Evolutionary conservation across 2,329 filamentous ascomycete genomes (phyloP).

Genomic region (Colletotrichum chlorophyti): DNA sequence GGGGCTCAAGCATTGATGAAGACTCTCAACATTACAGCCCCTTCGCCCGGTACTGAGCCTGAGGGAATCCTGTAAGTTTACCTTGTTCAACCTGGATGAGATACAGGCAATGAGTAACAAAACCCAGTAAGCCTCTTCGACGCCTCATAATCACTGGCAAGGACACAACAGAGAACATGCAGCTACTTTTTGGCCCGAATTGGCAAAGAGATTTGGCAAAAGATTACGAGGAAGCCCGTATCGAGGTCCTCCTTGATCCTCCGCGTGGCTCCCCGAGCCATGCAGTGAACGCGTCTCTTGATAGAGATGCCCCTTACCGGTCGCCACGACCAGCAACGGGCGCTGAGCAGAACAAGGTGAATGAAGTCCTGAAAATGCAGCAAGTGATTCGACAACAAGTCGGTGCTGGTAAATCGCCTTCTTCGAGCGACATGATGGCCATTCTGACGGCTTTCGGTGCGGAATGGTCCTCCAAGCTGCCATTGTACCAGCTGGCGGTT

Average conservation of each 20-base stretch:
- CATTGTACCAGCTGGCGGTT: background rate
- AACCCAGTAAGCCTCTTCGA: background rate
- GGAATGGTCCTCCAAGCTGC: background rate
- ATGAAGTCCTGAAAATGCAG: background rate
- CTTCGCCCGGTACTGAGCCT: no score
- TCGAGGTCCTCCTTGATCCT: background rate
- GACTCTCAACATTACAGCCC: background rate
- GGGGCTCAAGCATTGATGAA: background rate
- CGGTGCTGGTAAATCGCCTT: background rate
- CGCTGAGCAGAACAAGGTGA: background rate
- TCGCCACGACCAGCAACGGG: background rate
- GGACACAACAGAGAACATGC: background rate
- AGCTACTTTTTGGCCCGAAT: background rate
- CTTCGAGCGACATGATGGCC: background rate
- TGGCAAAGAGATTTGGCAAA: background rate
- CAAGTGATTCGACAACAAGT: background rate
- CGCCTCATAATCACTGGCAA: background rate
- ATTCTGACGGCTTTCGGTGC: background rate
- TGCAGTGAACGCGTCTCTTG: fast-evolving
- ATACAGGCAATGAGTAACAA: no score
- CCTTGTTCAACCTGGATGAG: no score
- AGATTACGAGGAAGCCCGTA: background rate
- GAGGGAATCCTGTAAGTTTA: no score
- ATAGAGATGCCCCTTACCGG: background rate
- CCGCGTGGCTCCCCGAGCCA: background rate